Base-by-base conservation (phyloP, 2,329 filamentous ascomycete species). In the Myriosclerotinia duriaeana region DNA sequence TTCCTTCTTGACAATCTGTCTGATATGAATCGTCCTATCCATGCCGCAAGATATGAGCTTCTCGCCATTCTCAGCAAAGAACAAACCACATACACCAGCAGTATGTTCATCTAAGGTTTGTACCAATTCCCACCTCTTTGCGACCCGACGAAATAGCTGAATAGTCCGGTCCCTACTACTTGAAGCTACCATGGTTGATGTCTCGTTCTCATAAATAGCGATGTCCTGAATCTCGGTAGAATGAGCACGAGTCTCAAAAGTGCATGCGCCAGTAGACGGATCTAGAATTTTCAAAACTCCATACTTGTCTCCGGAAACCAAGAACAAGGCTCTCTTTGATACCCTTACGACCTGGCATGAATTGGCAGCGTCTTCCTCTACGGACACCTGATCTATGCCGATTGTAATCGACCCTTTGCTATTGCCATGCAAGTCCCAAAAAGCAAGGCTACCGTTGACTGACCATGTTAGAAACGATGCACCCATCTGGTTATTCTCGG, bases 81-180 rank as follows among this genome's bases (percentile, higher is more conserved):
- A 82, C 38, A 97, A 79, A 83, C 83, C 74, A 89, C 88, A 65
- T 85, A 99, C 93, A 70, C 91, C 91, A 30, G 93, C 92, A 40
- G 93, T 88, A 77, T 98, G 96, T 72, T 99, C 94, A 66, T 91
- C 88, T 75, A 98, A 85, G 0, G 95, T 99, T 77, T 99, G 95
- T 62, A 97, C 85, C 66, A 97, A 85, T 67, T 90, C 85, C 77
- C 96, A 89, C 3, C 78, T 79, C 2, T 86, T 84, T 15, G 78
- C 80, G 1, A 79, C 79, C 34, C 82, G 82, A 36, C 83, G 81
- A 76, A 97, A 98, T n/a, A 99, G 80, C 76, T 99, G 95, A 0
- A 94, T 86, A n/a, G 90, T 97, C 61, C 95, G 89, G 78, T 99
- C 95, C 71, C 95, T 85, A 46, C 92, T 91, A 75, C 90, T 93